Evolutionary conservation across 192 early-diverging fungal species (phyloP), one percentile per base, ranked within the genome.

Genomic region (Gorgonomyces haynaldii): DNA sequence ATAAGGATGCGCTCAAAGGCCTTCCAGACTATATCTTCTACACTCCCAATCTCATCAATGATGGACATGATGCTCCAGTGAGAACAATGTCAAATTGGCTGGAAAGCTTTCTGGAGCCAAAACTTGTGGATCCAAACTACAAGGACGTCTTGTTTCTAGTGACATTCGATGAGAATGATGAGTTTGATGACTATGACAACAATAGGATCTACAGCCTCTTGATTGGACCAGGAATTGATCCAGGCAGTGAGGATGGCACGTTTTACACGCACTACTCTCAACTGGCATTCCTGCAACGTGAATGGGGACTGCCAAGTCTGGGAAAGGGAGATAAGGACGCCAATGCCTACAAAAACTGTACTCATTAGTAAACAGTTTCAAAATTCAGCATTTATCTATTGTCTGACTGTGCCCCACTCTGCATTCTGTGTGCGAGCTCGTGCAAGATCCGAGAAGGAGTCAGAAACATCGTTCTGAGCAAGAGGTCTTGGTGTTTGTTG

Each of bases 231-330:
- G 45, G 45, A 22, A 22, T 46, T 31, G 45, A 46, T 9, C 26
- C 26, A 19, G 34, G 34, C 8, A 12, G 8, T 22, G 12, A 15
- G 4, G 83, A 85, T 58, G 47, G 25, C 39, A 78, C 79, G n/a
- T 50, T 31, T 32, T 85, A 83, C 52, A 65, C 62, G 15, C 83
- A 85, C 51, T 83, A 75, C 60, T 75, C 73, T 7, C 31, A 66
- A 9, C 39, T 82, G 4, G 58, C 64, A 12, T 80, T 79, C 19
- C 47, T 78, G 34, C 73, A 83, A 60, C 24, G 66, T 26, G 79
- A 79, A 70, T 85, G 80, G 78, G 65, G 60, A 34, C 54, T 85
- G 10, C 65, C 63, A 13, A 65, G 60, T 55, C 58, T 83, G 34
- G 78, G 78, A 4, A 45, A 60, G 19, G 61, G 63, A 39, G 83